These are phyloP conservation scores for Diaporthe helianthi DNA, from an alignment of 2,329 filamentous ascomycete genomes.

Conservation along the genomic window DNA sequence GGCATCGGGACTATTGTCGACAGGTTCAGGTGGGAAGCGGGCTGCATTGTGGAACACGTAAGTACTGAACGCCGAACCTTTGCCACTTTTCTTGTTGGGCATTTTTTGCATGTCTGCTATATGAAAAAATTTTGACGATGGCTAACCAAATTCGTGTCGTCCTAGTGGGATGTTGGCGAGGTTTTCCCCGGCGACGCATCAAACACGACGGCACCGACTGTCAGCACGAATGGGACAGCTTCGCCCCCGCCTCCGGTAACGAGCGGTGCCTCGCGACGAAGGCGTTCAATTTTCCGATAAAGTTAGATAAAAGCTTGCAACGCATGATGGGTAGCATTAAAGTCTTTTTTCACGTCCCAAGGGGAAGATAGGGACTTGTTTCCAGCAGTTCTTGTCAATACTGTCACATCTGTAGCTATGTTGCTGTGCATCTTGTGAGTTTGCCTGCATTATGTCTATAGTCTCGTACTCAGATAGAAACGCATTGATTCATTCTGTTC, in stretches of 20 bases:
- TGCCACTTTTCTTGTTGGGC: not conserved
- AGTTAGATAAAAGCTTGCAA: accelerated
- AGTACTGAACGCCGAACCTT: not conserved
- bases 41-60: conserved; percentile 40
- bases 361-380: not conserved
- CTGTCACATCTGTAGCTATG: not conserved
- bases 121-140: accelerated
- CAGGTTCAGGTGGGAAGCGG: conserved; percentile 38
- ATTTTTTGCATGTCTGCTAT: too few relatives aligned
- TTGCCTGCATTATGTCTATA: not conserved
- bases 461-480: not conserved
- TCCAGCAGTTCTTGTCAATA: not conserved
- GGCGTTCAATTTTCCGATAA: not conserved
- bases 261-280: not conserved
- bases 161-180: conserved; percentile 14
- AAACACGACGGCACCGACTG: not conserved
- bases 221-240: not conserved
- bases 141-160: not conserved
- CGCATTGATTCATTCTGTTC: not conserved
- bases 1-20: conserved; percentile 37
- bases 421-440: too few relatives aligned
- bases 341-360: not conserved
- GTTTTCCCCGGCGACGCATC: not conserved
- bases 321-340: accelerated
- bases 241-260: not conserved